A percentile compares a stretch with the other conserved stretches of the same genome.
These are phyloP conservation scores for Cubamyces sp. DNA, from an alignment of 768 basidiomycete genomes.

Conservation along the genomic window DNA sequence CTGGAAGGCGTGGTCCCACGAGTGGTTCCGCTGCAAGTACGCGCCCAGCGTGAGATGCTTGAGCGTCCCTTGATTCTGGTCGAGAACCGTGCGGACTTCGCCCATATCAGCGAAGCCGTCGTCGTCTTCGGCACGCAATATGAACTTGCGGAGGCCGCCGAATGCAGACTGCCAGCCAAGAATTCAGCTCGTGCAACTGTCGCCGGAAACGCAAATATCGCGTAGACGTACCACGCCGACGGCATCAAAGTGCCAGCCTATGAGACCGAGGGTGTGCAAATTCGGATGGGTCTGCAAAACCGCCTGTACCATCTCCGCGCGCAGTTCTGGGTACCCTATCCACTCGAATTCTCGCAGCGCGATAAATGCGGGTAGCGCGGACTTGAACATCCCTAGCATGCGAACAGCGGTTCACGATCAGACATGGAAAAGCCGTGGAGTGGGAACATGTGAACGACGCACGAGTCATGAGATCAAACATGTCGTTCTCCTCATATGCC, in stretches of 20 bases:
- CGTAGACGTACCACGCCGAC: slow-evolving; percentile 48
- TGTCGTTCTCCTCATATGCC: slow-evolving; percentile 71
- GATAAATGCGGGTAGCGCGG: slow-evolving; percentile 64
- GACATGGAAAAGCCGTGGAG: too few relatives aligned
- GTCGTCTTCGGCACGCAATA: slow-evolving; percentile 70
- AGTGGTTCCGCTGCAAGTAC: slow-evolving; percentile 65
- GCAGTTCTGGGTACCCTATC: slow-evolving; percentile 77
- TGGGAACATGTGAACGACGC: slow-evolving; percentile 30
- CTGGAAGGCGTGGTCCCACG: slow-evolving; percentile 69
- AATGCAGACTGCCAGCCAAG: slow-evolving; percentile 48
- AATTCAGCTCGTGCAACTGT: neutral
- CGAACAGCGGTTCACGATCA: neutral
- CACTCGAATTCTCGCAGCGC: slow-evolving; percentile 68
- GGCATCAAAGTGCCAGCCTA: slow-evolving; percentile 78
- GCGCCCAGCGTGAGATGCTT: slow-evolving; percentile 69
- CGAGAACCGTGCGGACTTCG: slow-evolving; percentile 65
- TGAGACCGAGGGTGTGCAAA: slow-evolving; percentile 60
- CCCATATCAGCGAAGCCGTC: slow-evolving; percentile 73
- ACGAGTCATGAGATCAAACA: slow-evolving; percentile 64
- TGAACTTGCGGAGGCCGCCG: slow-evolving; percentile 62
- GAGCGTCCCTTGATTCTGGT: slow-evolving; percentile 59
- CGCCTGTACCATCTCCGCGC: slow-evolving; percentile 66
- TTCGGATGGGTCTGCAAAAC: slow-evolving; percentile 57
- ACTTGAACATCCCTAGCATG: slow-evolving; percentile 58
- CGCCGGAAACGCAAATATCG: neutral